phyloP scores from a whole-genome alignment of 495 filamentous ascomycete species.

The Trichocladium antarcticum region DNA sequence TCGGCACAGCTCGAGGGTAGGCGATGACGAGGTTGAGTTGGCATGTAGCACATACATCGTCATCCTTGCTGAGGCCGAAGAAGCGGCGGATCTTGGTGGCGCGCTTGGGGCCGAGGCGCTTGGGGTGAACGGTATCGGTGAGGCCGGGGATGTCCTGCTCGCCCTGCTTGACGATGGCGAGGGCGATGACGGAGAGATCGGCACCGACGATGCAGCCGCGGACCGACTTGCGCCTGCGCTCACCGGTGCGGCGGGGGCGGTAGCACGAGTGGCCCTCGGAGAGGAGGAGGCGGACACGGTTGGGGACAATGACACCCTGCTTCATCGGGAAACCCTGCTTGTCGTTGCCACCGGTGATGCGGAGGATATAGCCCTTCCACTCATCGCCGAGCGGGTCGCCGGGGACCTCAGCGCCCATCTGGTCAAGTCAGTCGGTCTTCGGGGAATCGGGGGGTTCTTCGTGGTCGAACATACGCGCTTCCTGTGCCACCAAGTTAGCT shows the following conservation, averaged over 20 bases:
- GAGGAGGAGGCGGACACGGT: slow-evolving; percentile 91
- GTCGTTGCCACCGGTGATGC: slow-evolving; percentile 99
- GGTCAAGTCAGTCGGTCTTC: slow-evolving; percentile 22
- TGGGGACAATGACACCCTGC: slow-evolving; percentile 98
- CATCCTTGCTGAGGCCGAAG: slow-evolving; percentile 98
- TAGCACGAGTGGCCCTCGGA: slow-evolving; percentile 93
- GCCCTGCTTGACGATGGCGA: slow-evolving; percentile 94
- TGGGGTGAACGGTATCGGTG: slow-evolving; percentile 93
- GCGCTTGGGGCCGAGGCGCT: slow-evolving; percentile 96
- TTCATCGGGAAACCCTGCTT: slow-evolving; percentile 99
- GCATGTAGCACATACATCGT: slow-evolving; percentile 71
- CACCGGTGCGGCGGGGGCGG: slow-evolving; percentile 89
- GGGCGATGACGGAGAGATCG: slow-evolving; percentile 87
- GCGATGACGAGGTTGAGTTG: slow-evolving; percentile 43
- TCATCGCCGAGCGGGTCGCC: slow-evolving; percentile 92
- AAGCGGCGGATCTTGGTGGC: slow-evolving; percentile 98
- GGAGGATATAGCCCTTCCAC: slow-evolving; percentile 98
- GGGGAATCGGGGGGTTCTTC: background rate
- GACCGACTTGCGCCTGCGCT: slow-evolving; percentile 98
- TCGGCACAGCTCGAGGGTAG: slow-evolving; percentile 39
- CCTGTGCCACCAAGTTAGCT: slow-evolving; percentile 17
- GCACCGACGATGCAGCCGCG: slow-evolving; percentile 94
- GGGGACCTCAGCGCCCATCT: slow-evolving; percentile 94
- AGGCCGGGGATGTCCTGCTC: slow-evolving; percentile 85
- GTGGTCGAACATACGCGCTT: slow-evolving; percentile 28